phyloP scores from a whole-genome alignment of 352 stramenopile species.

The Aphanomyces cochlioides region DNA sequence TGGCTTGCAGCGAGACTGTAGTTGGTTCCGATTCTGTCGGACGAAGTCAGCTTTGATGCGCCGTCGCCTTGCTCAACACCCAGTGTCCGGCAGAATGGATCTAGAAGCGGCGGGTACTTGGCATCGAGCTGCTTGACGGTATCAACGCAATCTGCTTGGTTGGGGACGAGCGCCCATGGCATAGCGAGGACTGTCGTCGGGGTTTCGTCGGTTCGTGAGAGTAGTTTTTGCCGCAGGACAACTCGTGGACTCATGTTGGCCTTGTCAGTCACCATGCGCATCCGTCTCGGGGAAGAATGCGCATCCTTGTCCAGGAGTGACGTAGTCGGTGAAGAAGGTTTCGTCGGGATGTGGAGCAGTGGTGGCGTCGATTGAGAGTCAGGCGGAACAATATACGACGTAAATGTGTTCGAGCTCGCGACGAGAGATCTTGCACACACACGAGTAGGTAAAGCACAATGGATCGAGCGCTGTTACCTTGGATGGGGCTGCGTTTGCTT shows the following conservation, averaged over 20 bases:
- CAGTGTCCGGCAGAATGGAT: conserved; percentile 57
- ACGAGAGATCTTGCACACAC: conserved; percentile 11
- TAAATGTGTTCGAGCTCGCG: conserved; percentile 7
- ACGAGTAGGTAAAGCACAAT: neutral
- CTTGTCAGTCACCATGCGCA: neutral
- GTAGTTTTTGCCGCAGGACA: conserved; percentile 8
- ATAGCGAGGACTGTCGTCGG: conserved; percentile 12
- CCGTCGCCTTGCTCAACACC: conserved; percentile 70
- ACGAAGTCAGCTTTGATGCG: conserved; percentile 48
- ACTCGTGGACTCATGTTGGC: neutral
- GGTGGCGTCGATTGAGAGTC: neutral
- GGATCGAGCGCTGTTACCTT: neutral
- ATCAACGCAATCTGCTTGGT: neutral
- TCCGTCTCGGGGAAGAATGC: neutral
- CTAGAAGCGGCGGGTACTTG: conserved; percentile 47
- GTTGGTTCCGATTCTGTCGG: conserved; percentile 72
- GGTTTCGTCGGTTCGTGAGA: neutral
- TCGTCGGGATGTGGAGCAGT: neutral
- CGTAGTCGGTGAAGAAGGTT: conserved; percentile 7
- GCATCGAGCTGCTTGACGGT: conserved; percentile 25
- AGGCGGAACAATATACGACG: conserved; percentile 12
- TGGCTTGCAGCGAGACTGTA: conserved; percentile 46
- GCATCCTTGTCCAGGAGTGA: neutral
- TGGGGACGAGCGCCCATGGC: conserved; percentile 11
- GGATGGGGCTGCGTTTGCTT: too few species aligned